A percentile compares a stretch with the other conserved stretches of the same genome.
Conservation (phyloP, 2,329 filamentous ascomycete species). For the Neonectria neomacrospora region DNA sequence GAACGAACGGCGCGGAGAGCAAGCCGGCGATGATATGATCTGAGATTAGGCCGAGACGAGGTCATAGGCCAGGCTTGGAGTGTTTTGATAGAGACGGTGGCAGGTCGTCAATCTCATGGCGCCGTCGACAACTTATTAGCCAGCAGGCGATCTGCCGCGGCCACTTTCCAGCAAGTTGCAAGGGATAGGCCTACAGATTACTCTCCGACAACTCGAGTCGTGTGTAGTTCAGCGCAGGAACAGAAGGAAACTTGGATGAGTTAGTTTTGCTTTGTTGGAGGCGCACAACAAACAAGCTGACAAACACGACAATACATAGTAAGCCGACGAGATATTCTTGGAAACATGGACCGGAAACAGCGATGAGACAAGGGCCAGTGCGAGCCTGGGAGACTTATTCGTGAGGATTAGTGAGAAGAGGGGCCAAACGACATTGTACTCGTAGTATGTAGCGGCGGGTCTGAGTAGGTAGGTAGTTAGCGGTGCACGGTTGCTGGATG, state of each 20-base stretch:
- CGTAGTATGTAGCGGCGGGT: slow-evolving; percentile 27
- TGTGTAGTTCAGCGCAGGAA: neutral
- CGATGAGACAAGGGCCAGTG: slow-evolving; percentile 4
- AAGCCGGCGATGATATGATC: slow-evolving; percentile 28
- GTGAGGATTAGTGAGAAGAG: slow-evolving; percentile 13
- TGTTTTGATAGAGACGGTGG: slow-evolving; percentile 19
- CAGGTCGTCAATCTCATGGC: slow-evolving; percentile 31
- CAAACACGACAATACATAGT: slow-evolving; percentile 6
- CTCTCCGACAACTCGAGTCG: slow-evolving; percentile 11
- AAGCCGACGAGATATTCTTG: neutral
- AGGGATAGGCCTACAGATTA: neutral
- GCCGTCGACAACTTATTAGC: slow-evolving; percentile 10
- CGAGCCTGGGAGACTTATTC: slow-evolving; percentile 8
- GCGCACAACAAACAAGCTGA: neutral
- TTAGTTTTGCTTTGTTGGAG: neutral
- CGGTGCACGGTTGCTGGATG: slow-evolving; percentile 35
- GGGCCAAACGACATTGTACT: slow-evolving; percentile 28
- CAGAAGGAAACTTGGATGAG: neutral
- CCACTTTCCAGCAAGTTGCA: slow-evolving; percentile 11
- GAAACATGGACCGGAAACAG: slow-evolving; percentile 5
- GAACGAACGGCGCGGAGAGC: slow-evolving; percentile 26
- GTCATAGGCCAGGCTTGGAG: slow-evolving; percentile 32
- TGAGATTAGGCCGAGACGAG: slow-evolving; percentile 42
- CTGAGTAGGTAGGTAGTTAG: too few species aligned
- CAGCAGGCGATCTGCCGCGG: slow-evolving; percentile 12